These are phyloP conservation scores for Cadophora sp. DNA, from an alignment of 2,329 filamentous ascomycete genomes.

Conservation along the genomic window DNA sequence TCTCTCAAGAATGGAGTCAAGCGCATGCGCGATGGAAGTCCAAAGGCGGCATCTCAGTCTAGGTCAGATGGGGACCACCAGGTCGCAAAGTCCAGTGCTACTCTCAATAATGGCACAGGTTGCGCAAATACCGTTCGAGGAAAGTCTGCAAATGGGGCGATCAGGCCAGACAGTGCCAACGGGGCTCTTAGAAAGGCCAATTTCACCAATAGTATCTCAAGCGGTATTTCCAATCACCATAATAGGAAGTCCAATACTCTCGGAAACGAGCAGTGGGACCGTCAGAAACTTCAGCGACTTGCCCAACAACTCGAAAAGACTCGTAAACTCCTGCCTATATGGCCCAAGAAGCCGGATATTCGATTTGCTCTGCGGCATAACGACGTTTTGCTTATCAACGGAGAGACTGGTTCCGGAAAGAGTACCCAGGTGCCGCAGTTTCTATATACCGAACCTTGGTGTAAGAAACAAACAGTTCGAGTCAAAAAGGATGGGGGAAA, in stretches of 20 bases:
- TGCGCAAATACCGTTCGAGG: neutral
- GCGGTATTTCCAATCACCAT: neutral
- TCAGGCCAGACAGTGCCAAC: neutral
- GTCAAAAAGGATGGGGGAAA: constrained; percentile 47
- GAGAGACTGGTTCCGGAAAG: constrained; percentile 96
- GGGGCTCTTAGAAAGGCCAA: neutral
- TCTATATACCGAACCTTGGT: constrained; percentile 81
- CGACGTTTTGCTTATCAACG: constrained; percentile 83
- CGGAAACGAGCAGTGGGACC: constrained; percentile 13
- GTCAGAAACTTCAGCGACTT: constrained; percentile 32
- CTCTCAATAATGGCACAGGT: neutral
- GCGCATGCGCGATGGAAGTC: constrained; percentile 31
- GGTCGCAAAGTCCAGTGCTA: neutral
- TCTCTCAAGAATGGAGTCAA: constrained; percentile 24
- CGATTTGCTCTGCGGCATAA: constrained; percentile 39
- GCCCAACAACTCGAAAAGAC: constrained; percentile 36
- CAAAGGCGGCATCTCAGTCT: constrained; percentile 11
- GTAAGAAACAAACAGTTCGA: constrained; percentile 63
- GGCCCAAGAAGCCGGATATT: constrained; percentile 41
- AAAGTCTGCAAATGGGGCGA: neutral
- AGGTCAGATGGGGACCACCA: neutral
- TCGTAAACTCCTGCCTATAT: constrained; percentile 44
- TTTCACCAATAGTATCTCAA: neutral
- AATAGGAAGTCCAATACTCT: constrained; percentile 1
- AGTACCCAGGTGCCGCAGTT: constrained; percentile 97